Conservation (phyloP, 495 filamentous ascomycete genomes). For the Xylaria longipes region DNA sequence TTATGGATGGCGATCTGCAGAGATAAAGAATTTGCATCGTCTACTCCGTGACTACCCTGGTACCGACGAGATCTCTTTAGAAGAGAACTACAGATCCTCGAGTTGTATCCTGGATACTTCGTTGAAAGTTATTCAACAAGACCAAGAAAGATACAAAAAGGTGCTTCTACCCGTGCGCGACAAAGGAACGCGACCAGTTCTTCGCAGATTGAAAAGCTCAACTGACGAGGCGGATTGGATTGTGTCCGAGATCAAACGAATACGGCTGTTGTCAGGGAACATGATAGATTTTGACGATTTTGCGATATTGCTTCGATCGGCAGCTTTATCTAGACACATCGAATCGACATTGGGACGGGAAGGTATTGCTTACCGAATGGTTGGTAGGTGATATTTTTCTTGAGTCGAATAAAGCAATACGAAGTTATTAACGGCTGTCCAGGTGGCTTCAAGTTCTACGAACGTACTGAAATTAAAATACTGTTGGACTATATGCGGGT, state of each 20-base stretch:
- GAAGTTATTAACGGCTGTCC: constrained; percentile 11
- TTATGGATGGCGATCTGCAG: constrained; percentile 96
- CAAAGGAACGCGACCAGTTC: constrained; percentile 80
- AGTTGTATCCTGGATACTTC: constrained; percentile 85
- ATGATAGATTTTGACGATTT: constrained; percentile 79
- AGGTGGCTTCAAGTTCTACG: constrained; percentile 86
- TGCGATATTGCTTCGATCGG: constrained; percentile 85
- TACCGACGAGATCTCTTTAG: constrained; percentile 82
- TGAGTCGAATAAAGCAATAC: not conserved
- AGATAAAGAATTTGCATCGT: constrained; percentile 84
- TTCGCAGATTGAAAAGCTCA: constrained; percentile 77
- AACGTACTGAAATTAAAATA: constrained; percentile 87
- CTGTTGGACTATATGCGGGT: constrained; percentile 89
- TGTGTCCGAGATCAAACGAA: constrained; percentile 80
- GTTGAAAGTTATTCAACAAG: constrained; percentile 89
- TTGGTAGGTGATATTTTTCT: constrained; percentile 58
- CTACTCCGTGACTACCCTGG: constrained; percentile 79
- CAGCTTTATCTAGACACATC: constrained; percentile 80
- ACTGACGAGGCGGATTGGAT: constrained; percentile 86
- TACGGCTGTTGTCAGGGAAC: constrained; percentile 70
- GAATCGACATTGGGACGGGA: constrained; percentile 84
- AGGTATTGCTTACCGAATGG: constrained; percentile 93
- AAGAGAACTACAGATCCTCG: constrained; percentile 95
- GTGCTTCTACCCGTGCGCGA: constrained; percentile 80
- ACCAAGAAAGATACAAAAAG: constrained; percentile 79